Evolutionary conservation across 2,329 filamentous ascomycete species (phyloP).

Genomic region (Trichoderma afroharzianum): DNA sequence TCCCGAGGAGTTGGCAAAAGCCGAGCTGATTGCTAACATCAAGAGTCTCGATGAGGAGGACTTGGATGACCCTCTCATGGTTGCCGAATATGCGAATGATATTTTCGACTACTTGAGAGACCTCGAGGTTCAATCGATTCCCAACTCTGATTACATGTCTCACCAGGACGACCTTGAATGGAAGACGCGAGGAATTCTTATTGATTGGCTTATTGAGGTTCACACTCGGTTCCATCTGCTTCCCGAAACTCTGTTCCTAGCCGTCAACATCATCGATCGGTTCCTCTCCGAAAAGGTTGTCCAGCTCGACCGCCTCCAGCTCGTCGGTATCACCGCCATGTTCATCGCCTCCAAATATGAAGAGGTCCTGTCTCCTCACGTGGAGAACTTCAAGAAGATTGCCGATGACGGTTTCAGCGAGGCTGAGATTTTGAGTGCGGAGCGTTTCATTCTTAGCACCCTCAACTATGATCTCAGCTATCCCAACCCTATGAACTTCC

Average conservation of each 20-base stretch:
- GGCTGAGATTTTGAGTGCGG: constrained; percentile 92
- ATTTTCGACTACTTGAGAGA: constrained; percentile 95
- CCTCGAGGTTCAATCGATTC: constrained; percentile 72
- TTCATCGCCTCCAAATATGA: constrained; percentile 99
- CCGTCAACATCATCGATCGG: constrained; percentile 97
- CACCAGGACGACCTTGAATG: constrained; percentile 94
- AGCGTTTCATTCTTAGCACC: constrained; percentile 86
- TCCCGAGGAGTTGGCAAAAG: constrained; percentile 32
- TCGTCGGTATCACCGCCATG: constrained; percentile 98
- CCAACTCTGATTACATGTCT: constrained; percentile 92
- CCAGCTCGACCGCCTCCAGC: constrained; percentile 89
- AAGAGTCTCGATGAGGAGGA: constrained; percentile 81
- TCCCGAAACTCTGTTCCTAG: constrained; percentile 92
- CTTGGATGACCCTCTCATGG: constrained; percentile 91
- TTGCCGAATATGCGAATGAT: constrained; percentile 92
- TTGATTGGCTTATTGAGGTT: constrained; percentile 98
- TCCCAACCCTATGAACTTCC: constrained; percentile 99
- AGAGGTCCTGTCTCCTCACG: constrained; percentile 93
- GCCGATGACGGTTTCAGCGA: constrained; percentile 96
- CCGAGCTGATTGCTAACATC: constrained; percentile 9
- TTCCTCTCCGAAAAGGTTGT: constrained; percentile 96
- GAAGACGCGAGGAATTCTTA: constrained; percentile 96
- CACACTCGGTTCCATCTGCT: constrained; percentile 95
- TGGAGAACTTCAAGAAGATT: constrained; percentile 94
- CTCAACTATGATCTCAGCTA: constrained; percentile 97